Conservation (phyloP, 257 asterid genomes). For the Ophiorrhiza pumila region DNA sequence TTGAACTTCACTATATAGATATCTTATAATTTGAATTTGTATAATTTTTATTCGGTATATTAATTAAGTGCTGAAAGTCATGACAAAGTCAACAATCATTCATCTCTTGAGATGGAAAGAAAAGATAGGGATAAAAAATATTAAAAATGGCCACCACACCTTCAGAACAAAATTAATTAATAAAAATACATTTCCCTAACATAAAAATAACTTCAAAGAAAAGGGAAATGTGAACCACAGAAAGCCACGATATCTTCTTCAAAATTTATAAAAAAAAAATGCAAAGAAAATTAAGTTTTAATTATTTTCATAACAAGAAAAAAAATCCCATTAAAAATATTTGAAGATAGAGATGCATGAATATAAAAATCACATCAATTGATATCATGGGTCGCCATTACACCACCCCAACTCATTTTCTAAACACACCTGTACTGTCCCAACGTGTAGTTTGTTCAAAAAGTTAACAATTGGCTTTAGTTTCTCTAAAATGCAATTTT, state of each 20-base stretch:
- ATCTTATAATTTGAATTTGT: no score
- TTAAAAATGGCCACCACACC: no score
- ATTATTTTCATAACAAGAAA: not conserved
- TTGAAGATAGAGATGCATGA: not conserved
- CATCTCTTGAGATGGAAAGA: not conserved
- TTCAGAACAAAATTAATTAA: no score
- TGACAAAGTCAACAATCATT: not conserved
- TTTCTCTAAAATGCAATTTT: not conserved
- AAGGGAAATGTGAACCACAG: not conserved
- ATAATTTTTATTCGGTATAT: not conserved
- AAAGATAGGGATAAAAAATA: not conserved
- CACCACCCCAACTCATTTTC: not conserved
- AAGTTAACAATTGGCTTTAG: not conserved
- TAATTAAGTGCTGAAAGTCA: not conserved
- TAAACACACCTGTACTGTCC: not conserved
- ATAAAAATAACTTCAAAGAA: not conserved
- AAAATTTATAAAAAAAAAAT: not conserved
- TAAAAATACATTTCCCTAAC: not conserved
- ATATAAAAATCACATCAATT: not conserved
- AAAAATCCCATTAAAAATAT: not conserved
- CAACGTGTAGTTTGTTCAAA: not conserved
- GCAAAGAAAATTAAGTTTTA: not conserved
- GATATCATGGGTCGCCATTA: not conserved
- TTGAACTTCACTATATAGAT: no score
- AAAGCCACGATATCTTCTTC: conserved; percentile 9